A percentile compares a stretch with the other conserved stretches of the same genome.
These are phyloP conservation scores for Trichoderma sp. DNA, from an alignment of 2,329 filamentous ascomycete species.

Conservation along the genomic window DNA sequence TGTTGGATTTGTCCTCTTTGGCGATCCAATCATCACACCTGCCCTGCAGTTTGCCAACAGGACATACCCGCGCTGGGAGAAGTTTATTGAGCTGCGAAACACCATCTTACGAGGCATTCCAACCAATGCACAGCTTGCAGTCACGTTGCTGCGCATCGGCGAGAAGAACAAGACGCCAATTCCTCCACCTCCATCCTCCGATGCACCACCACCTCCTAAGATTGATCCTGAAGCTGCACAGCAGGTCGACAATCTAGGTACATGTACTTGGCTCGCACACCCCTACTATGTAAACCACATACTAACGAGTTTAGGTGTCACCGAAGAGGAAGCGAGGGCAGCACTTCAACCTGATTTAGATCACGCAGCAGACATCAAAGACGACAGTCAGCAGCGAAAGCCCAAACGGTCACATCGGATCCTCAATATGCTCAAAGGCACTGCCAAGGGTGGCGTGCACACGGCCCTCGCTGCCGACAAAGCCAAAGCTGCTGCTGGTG, in stretches of 20 bases:
- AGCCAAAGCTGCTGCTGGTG: constrained; percentile 62
- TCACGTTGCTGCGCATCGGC: constrained; percentile 79
- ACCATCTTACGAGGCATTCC: constrained; percentile 79
- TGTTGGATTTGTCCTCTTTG: constrained; percentile 76
- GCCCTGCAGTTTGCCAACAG: constrained; percentile 61
- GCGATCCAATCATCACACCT: constrained; percentile 69
- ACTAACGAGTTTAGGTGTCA: constrained; percentile 44
- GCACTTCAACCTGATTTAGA: constrained; percentile 54
- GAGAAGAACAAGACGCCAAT: constrained; percentile 80
- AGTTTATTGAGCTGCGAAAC: constrained; percentile 71
- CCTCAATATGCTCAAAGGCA: constrained; percentile 66
- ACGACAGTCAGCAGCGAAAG: constrained; percentile 40
- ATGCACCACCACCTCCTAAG: constrained; percentile 38
- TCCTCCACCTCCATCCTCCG: constrained; percentile 54
- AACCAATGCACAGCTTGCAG: constrained; percentile 80
- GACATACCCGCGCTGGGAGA: constrained; percentile 71
- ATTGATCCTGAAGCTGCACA: constrained; percentile 49
- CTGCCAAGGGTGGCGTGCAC: constrained; percentile 70
- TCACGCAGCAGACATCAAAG: constrained; percentile 39
- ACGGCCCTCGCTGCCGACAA: constrained; percentile 71
- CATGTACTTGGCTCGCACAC: neutral
- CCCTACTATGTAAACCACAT: neutral
- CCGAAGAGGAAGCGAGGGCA: constrained; percentile 63
- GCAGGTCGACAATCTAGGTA: constrained; percentile 39
- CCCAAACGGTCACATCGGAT: constrained; percentile 49